Evolutionary conservation across 805 yeast species (phyloP).

Genomic region (Metschnikowia bowlesiae): DNA sequence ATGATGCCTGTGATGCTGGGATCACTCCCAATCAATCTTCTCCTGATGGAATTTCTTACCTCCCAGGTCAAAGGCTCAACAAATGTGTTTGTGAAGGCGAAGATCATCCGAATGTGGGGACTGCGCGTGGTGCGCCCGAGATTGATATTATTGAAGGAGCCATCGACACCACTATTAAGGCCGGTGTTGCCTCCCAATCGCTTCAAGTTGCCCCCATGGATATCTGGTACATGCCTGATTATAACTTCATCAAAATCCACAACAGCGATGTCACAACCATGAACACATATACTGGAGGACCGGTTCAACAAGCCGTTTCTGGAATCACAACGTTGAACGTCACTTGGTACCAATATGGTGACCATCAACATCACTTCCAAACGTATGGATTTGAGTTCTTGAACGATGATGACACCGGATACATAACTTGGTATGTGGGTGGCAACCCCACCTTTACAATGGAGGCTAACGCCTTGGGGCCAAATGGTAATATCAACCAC

Average conservation of each 20-base stretch:
- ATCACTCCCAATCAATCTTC: slow-evolving; percentile 37
- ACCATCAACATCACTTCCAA: slow-evolving; percentile 24
- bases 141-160: slow-evolving; percentile 24
- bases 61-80: slow-evolving; percentile 35
- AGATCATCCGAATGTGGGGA: slow-evolving; percentile 36
- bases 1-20: slow-evolving; percentile 35
- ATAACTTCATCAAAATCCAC: slow-evolving; percentile 27
- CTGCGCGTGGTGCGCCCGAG: slow-evolving; percentile 38
- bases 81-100: slow-evolving; percentile 31
- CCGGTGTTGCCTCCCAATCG: slow-evolving; percentile 33
- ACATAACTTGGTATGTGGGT: slow-evolving; percentile 33
- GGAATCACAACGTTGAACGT: slow-evolving; percentile 32
- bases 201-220: slow-evolving; percentile 43
- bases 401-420: slow-evolving; percentile 27
- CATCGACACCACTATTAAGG: slow-evolving; percentile 12
- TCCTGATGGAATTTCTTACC: slow-evolving; percentile 35
- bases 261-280: slow-evolving; percentile 28
- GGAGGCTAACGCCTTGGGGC: slow-evolving; percentile 70
- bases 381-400: slow-evolving; percentile 33
- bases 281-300: slow-evolving; percentile 37
- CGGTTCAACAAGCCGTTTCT: slow-evolving; percentile 37
- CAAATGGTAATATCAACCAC: slow-evolving; percentile 87
- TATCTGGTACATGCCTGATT: slow-evolving; percentile 41
- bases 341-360: slow-evolving; percentile 31
- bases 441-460: slow-evolving; percentile 64